Conservation (phyloP, 2,329 filamentous ascomycete genomes). For the Nakataea oryzae region DNA sequence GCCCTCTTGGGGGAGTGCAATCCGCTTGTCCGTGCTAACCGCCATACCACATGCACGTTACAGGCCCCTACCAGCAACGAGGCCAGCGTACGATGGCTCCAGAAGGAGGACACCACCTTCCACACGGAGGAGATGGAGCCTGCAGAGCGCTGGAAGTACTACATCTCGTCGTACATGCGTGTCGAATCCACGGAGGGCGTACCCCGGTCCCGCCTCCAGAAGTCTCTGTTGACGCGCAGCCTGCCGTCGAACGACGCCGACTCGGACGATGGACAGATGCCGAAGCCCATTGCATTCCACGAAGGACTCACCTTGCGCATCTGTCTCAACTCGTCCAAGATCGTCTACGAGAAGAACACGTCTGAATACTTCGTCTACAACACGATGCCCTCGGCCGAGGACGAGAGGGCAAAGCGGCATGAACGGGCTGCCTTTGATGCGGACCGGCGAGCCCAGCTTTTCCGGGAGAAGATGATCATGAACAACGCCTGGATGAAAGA, state of each 20-base stretch:
- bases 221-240: conserved; percentile 62
- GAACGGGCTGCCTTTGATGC: conserved; percentile 16
- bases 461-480: conserved; percentile 72
- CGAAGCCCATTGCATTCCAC: conserved; percentile 49
- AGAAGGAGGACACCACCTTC: conserved; percentile 64
- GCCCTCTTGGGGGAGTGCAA: conserved; percentile 3
- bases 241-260: conserved; percentile 53
- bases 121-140: conserved; percentile 82
- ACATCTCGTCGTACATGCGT: conserved; percentile 84
- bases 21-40: conserved; percentile 8
- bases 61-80: conserved; percentile 58
- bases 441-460: conserved; percentile 32
- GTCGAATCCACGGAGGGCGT: conserved; percentile 81
- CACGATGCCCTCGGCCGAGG: conserved; percentile 54
- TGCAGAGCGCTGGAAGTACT: conserved; percentile 83
- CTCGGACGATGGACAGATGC: conserved; percentile 51
- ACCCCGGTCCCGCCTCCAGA: conserved; percentile 51
- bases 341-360: conserved; percentile 63
- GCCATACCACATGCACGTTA: conserved; percentile 10
- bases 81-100: conserved; percentile 61
- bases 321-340: conserved; percentile 68
- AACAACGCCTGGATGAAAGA: conserved; percentile 75
- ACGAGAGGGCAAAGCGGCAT: conserved; percentile 37
- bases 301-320: conserved; percentile 65
- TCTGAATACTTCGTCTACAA: conserved; percentile 65